Evolutionary conservation across 371 early-diverging fungal species (phyloP).

Genomic region (Syncephalastrum racemosum): DNA sequence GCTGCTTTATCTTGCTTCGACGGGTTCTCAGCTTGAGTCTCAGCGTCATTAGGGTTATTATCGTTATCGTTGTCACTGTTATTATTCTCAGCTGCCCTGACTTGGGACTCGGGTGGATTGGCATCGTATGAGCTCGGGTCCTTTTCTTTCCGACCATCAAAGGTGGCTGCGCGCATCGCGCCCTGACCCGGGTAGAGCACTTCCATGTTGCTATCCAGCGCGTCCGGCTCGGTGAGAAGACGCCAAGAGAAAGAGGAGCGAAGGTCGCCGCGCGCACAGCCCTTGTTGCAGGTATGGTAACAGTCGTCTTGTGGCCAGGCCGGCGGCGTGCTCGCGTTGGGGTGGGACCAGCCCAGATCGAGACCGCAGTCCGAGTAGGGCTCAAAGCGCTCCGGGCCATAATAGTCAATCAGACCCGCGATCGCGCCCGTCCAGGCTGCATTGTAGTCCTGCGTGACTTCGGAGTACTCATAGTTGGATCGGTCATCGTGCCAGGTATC

Average conservation of each 20-base stretch:
- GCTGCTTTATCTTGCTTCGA: too few species aligned
- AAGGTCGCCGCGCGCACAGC: slow-evolving; percentile 45
- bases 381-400: slow-evolving; percentile 47
- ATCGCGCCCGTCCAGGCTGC: slow-evolving; percentile 56
- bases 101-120: not conserved
- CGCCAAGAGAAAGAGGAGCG: slow-evolving; percentile 48
- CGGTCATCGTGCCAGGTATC: slow-evolving; percentile 60
- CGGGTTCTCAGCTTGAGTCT: too few species aligned
- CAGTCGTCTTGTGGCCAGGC: slow-evolving; percentile 48
- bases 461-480: slow-evolving; percentile 51
- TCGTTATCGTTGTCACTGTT: too few species aligned
- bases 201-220: slow-evolving; percentile 18
- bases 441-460: slow-evolving; percentile 63
- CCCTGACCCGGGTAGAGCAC: slow-evolving; percentile 43
- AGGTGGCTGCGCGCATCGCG: slow-evolving; percentile 25
- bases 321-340: slow-evolving; percentile 44
- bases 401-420: slow-evolving; percentile 56
- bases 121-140: slow-evolving; percentile 20
- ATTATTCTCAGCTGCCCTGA: too few species aligned
- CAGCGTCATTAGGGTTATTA: too few species aligned
- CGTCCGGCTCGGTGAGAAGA: slow-evolving; percentile 23
- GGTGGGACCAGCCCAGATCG: slow-evolving; percentile 57
- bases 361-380: slow-evolving; percentile 52
- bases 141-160: slow-evolving; percentile 20
- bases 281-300: slow-evolving; percentile 56